Percentiles rank a stretch among this genome's conserved stretches.
Evolutionary conservation across 148 eudicot species (phyloP).

Genomic region (Silene conica): DNA sequence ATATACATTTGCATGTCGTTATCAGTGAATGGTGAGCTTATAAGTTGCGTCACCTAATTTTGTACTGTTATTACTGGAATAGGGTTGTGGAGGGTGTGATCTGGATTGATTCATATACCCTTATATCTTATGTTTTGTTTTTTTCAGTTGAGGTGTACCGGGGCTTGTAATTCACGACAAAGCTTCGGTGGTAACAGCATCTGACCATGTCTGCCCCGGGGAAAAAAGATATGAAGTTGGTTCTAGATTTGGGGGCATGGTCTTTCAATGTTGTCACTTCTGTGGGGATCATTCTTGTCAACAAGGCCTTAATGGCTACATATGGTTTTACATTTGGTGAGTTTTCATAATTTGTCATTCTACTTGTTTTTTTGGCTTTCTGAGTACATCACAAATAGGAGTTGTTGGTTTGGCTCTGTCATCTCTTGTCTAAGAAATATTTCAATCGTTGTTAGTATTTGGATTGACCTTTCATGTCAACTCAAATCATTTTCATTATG

Average conservation of each 20-base stretch:
- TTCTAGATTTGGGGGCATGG: slow-evolving; percentile 30
- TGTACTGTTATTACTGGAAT: background rate
- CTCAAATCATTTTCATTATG: too few relatives aligned
- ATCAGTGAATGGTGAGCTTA: slow-evolving; percentile 3
- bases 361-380: background rate
- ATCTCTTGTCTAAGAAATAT: background rate
- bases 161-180: slow-evolving; percentile 4
- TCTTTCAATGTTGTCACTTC: slow-evolving; percentile 25
- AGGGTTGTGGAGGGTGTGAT: slow-evolving; percentile 9
- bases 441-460: background rate
- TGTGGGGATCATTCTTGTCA: slow-evolving; percentile 29
- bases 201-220: slow-evolving; percentile 18
- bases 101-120: background rate
- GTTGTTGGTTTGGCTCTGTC: background rate
- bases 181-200: background rate
- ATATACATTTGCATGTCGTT: background rate
- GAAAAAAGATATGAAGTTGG: slow-evolving; percentile 23
- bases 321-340: slow-evolving; percentile 31
- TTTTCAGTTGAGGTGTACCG: slow-evolving; percentile 6
- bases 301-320: slow-evolving; percentile 30
- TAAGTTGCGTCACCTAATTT: background rate
- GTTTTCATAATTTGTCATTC: background rate
- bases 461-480: background rate
- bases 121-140: background rate
- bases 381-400: background rate